Evolutionary conservation across 176 grass and related monocot genomes (phyloP).

Genomic region (Tuctoria greenei): DNA sequence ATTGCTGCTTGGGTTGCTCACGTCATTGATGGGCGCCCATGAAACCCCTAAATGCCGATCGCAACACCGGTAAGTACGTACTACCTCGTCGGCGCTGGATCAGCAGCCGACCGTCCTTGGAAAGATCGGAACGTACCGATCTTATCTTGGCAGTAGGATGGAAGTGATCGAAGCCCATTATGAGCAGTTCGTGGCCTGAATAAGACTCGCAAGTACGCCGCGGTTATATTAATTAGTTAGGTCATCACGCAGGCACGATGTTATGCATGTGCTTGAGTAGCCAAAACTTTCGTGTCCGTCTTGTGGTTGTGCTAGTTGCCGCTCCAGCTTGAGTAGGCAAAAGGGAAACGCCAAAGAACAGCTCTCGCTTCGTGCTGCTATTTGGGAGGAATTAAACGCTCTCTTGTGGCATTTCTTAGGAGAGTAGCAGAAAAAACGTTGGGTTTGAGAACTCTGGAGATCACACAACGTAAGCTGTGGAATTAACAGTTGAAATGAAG

Average conservation of each 20-base stretch:
- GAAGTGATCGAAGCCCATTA: constrained; percentile 16
- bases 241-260: not conserved
- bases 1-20: not conserved
- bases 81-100: not conserved
- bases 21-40: constrained; percentile 9
- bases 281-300: not conserved
- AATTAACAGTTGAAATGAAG: too few species aligned
- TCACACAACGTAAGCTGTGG: too few species aligned
- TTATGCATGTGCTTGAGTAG: not conserved
- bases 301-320: not conserved
- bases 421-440: not conserved
- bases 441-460: too few species aligned
- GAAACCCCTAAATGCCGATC: constrained; percentile 13
- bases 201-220: not conserved
- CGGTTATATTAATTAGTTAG: not conserved
- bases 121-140: not conserved
- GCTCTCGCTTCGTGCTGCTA: not conserved
- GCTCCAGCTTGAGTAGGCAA: not conserved
- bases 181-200: not conserved
- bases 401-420: not conserved
- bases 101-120: not conserved
- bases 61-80: not conserved
- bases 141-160: constrained; percentile 6
- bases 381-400: not conserved
- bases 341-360: not conserved